Evolutionary conservation across 108 stramenopile species (phyloP), one percentile per base, ranked within the genome.

Genomic region (Parietichytrium sp.): DNA sequence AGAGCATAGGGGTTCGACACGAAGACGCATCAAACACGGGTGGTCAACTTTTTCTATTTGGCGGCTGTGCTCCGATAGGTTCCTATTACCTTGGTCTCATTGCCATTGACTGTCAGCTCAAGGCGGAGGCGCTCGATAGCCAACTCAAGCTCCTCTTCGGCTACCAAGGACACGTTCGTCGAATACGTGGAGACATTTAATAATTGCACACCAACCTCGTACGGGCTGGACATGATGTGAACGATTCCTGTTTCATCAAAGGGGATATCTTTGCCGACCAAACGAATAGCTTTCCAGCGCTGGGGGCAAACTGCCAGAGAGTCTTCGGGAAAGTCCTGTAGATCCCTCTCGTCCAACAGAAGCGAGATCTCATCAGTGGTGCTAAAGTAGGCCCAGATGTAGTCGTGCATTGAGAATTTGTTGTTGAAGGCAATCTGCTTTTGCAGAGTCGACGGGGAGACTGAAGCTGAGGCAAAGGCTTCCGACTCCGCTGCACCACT

Each of bases 221-320:
- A 72, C 38, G 61, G 61, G 20, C 61, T 72, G 15, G 61, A 72
- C 61, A 72, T 72, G 13, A 72, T 72, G 15, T 72, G 10, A 6
- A 72, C 61, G 20, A 72, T 72, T 0, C 61, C 61, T 1, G 61
- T 72, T 42, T 72, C 61, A 42, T 72, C 20, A 27, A 72, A 72
- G 20, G 61, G 61, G 33, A 72, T 72, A 25, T 72, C 61, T n/a
- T 72, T 72, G 61, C 61, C 61, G n/a, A 72, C 61, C 15, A 72
- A 25, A 27, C 61, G 61, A 42, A 72, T 72, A 27, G 61, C 61
- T 42, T 72, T 72, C 29, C 33, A 72, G 29, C 61, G 61, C 20
- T 72, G 38, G 6, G 10, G 38, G 61, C 38, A 72, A 42, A 72
- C 61, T 6, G 45, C 61, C 38, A 72, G 61, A 8, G 61, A 16